phyloP scores from a whole-genome alignment of 176 grass and related monocot genomes.

The Raddia distichophylla region DNA sequence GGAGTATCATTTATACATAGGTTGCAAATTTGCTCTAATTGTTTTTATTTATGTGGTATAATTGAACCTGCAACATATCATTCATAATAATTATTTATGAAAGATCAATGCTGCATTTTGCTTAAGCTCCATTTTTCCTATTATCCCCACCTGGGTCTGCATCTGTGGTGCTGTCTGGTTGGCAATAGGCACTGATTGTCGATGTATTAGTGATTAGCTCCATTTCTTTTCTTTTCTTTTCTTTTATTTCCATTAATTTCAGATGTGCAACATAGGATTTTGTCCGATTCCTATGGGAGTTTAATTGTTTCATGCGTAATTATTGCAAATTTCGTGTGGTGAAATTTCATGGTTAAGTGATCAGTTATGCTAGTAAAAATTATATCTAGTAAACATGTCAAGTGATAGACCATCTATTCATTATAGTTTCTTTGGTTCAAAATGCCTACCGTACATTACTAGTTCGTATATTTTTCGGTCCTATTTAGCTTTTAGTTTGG shows the following conservation, averaged over 20 bases:
- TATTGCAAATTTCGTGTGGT: too few relatives aligned
- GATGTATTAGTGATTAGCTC: too few relatives aligned
- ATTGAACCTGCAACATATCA: background rate
- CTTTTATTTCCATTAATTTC: background rate
- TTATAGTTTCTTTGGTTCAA: background rate
- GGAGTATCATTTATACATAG: constrained; percentile 25
- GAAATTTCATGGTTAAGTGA: background rate
- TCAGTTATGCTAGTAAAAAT: background rate
- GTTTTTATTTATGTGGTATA: background rate
- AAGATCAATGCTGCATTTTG: background rate
- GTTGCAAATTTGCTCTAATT: constrained; percentile 12
- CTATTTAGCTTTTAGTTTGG: too few relatives aligned
- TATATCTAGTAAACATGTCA: background rate
- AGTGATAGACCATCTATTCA: background rate
- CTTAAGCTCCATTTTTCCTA: background rate
- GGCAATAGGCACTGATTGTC: background rate
- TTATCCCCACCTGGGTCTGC: background rate
- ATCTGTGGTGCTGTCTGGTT: background rate
- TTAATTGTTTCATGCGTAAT: too few relatives aligned
- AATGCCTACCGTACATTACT: background rate
- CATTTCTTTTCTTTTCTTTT: background rate
- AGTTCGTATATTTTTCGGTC: too few relatives aligned
- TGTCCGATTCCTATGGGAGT: too few relatives aligned
- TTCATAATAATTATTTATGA: background rate
- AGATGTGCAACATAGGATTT: background rate